These are phyloP conservation scores for Entomortierella lignicola DNA, from an alignment of 192 early-diverging fungal species.

Conservation along the genomic window DNA sequence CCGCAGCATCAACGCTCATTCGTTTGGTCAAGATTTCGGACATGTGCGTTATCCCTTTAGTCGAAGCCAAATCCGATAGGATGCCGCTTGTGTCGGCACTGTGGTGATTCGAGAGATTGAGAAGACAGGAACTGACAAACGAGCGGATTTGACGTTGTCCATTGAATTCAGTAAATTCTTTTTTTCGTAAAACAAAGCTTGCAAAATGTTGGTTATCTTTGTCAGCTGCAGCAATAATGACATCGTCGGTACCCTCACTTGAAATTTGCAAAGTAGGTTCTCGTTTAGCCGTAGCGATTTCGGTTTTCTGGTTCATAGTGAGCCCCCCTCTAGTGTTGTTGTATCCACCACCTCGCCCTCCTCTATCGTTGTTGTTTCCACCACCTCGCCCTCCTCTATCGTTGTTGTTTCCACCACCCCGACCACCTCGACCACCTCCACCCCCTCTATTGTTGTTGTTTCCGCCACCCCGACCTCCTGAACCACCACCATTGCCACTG, in stretches of 20 bases:
- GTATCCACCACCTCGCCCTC: neutral
- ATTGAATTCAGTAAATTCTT: neutral
- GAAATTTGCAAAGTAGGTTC: constrained; percentile 18
- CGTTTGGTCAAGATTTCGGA: constrained; percentile 32
- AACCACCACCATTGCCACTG: no score
- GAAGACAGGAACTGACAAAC: constrained; percentile 44
- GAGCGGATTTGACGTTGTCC: constrained; percentile 2
- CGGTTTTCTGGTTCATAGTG: constrained; percentile 1
- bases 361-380: neutral
- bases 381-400: neutral
- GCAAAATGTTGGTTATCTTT: constrained; percentile 10
- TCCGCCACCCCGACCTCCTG: no score
- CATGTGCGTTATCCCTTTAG: constrained; percentile 19
- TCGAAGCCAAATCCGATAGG: constrained; percentile 13
- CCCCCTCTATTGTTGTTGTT: no score
- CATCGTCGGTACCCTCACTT: constrained; percentile 42
- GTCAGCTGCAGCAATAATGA: constrained; percentile 14
- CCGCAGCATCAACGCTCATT: constrained; percentile 41
- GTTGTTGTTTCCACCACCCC: neutral
- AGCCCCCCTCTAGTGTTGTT: neutral
- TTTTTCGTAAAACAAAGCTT: constrained; percentile 2
- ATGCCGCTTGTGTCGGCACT: constrained; percentile 34
- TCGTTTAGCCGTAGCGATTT: constrained; percentile 9
- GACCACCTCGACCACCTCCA: neutral
- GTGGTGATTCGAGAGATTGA: constrained; percentile 52